Base-by-base conservation (phyloP, 768 basidiomycete genomes). In the Tremella mesenterica region DNA sequence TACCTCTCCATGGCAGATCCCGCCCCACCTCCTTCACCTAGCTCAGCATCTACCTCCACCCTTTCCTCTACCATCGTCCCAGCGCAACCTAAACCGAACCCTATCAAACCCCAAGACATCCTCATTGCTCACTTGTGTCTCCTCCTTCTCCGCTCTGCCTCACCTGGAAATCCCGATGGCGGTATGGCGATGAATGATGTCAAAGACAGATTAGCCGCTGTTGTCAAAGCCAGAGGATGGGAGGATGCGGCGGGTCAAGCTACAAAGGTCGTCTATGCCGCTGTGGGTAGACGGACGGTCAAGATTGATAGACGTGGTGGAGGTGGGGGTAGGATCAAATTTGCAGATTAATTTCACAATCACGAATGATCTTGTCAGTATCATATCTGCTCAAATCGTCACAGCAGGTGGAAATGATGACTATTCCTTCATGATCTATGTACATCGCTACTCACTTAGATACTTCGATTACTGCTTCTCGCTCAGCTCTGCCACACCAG, bases 401-500 rank as follows among this genome's bases (percentile, higher is more conserved):
- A n/a, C n/a, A n/a, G n/a, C n/a, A n/a, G n/a, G n/a, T n/a, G n/a
- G n/a, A n/a, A n/a, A n/a, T n/a, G n/a, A n/a, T n/a, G n/a, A n/a
- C n/a, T n/a, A n/a, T n/a, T n/a, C n/a, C n/a, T n/a, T n/a, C n/a
- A n/a, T n/a, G n/a, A n/a, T n/a, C n/a, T n/a, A n/a, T n/a, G n/a
- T n/a, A n/a, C n/a, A n/a, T n/a, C n/a, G n/a, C n/a, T n/a, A n/a
- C n/a, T n/a, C n/a, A n/a, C n/a, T n/a, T n/a, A n/a, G n/a, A n/a
- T n/a, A n/a, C n/a, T n/a, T n/a, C n/a, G n/a, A 31, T 70, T 65
- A 79, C 76, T 89, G 92, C 58, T 59, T 68, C 75, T 86, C 83
- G 58, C 87, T 90, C 65, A 96, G 76, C 66, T 85, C 90, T 12
- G 85, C 85, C 63, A 96, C 91, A 71, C 92, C 92, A 49, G 92